Base-by-base conservation (phyloP, 768 basidiomycete genomes). In the button mushroom (Agaricus bisporus) region DNA sequence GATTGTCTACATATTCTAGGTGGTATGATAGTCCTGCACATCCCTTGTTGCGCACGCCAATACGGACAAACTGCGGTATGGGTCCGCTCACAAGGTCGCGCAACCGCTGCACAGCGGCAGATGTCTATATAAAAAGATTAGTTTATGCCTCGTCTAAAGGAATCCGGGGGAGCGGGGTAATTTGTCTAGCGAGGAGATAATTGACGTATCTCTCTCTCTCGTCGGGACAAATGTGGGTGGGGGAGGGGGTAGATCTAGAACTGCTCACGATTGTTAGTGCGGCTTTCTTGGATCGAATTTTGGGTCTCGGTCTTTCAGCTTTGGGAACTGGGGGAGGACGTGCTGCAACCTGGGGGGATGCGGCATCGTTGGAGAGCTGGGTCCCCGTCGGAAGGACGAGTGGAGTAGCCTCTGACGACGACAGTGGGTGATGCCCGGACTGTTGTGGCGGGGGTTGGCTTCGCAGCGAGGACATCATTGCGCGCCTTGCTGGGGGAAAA, bases 41-140 rank as follows among this genome's bases (percentile, higher is more conserved):
- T 26, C 97, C 97, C 72, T 98, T 95, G 75, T 97, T 95, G 60
- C 89, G 85, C 50, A 99, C 94, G 39, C 94, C 93, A 53, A 99
- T 91, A 3, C 95, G 87, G 55, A 99, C 89, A 59, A 94, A 80
- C 64, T 93, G 91, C 0, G 95, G 95, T 2, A 86, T 86, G 20
- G 94, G 92, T 9, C 86, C 80, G n/a, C 78, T 77, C 43, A 92
- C 70, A 26, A 99, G 78, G n/a, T 72, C 77, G 3, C 72, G 79
- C 48, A 98, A 75, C 22, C 89, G 85, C 6, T 71, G 65, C 5
- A 95, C 83, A 11, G 95, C 95, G 22, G 71, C 67, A 0, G 91
- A 84, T 38, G 92, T 91, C 95, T 98, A 60, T 39, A 32, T 8
- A 32, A 32, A 32, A 32, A 32, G 32, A 32, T 32, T 7, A 32